Evolutionary conservation across 1,284 basidiomycete species (phyloP).

Genomic region (Acaromyces ingoldii): DNA sequence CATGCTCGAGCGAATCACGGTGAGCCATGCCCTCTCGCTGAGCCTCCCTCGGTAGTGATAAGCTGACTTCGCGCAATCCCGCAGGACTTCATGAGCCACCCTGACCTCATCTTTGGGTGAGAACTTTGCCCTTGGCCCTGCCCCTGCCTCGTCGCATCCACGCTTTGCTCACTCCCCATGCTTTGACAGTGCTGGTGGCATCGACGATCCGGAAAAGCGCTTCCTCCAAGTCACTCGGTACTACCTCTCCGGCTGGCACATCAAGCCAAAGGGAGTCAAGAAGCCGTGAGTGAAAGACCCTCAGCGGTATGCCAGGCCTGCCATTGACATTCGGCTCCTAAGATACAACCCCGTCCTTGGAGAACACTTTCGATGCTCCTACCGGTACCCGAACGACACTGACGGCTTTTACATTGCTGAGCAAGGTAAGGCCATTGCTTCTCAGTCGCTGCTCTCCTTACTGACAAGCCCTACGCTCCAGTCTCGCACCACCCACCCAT

Average conservation of each 20-base stretch:
- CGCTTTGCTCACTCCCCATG: not conserved
- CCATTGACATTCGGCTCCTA: too few species aligned
- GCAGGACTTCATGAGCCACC: constrained; percentile 93
- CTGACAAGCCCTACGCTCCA: constrained; percentile 41
- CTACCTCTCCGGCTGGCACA: constrained; percentile 99
- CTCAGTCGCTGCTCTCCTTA: not conserved
- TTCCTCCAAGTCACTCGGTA: constrained; percentile 88
- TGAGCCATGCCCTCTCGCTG: constrained; percentile 50
- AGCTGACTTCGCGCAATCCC: not conserved
- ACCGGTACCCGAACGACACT: constrained; percentile 85
- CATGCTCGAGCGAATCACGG: constrained; percentile 52
- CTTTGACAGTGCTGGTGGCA: constrained; percentile 61
- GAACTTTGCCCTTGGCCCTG: constrained; percentile 48
- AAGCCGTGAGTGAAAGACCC: constrained; percentile 62
- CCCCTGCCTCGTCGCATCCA: not conserved
- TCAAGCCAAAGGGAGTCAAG: constrained; percentile 99
- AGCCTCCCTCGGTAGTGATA: constrained; percentile 18
- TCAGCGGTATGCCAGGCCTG: not conserved
- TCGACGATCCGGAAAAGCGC: constrained; percentile 76
- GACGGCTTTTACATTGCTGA: constrained; percentile 95
- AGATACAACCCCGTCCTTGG: constrained; percentile 90
- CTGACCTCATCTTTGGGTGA: constrained; percentile 91
- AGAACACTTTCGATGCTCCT: constrained; percentile 94
- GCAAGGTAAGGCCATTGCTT: constrained; percentile 62
- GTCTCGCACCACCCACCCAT: constrained; percentile 92